Evolutionary conservation across 768 basidiomycete species (phyloP).

Genomic region (Mycena rebaudengoi): DNA sequence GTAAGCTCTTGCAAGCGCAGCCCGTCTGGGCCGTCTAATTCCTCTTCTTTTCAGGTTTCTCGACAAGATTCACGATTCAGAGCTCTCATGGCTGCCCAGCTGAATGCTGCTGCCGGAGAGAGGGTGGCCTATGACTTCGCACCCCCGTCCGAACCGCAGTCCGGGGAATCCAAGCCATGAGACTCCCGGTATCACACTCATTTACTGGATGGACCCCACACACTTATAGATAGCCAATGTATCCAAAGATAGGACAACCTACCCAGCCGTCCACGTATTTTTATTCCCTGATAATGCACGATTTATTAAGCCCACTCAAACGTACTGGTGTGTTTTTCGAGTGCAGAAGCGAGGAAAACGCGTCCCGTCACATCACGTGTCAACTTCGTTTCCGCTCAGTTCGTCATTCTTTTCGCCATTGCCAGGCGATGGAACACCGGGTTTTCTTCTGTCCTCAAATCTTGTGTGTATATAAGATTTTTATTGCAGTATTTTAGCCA

Average conservation of each 20-base stretch:
- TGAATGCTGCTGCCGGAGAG: slow-evolving; percentile 58
- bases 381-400: no score
- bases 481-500: no score
- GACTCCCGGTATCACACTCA: neutral
- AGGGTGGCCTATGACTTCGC: slow-evolving; percentile 24
- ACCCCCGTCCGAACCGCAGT: neutral
- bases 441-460: no score
- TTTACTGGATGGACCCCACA: neutral
- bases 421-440: no score
- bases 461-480: no score
- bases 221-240: slow-evolving; percentile 21
- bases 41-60: slow-evolving; percentile 56
- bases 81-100: slow-evolving; percentile 88
- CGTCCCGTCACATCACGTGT: no score
- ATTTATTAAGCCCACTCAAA: slow-evolving; percentile 10
- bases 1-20: slow-evolving; percentile 46
- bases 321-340: neutral
- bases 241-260: slow-evolving; percentile 17
- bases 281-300: slow-evolving; percentile 25
- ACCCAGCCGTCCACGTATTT: slow-evolving; percentile 15
- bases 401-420: no score
- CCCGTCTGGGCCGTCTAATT: neutral
- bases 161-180: neutral
- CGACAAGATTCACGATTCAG: slow-evolving; percentile 82
- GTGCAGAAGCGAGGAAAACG: no score